Percentiles rank a stretch among this genome's conserved stretches.
These are phyloP conservation scores for Turritis glabra DNA, from an alignment of 345 rosid genomes.

Conservation along the genomic window DNA sequence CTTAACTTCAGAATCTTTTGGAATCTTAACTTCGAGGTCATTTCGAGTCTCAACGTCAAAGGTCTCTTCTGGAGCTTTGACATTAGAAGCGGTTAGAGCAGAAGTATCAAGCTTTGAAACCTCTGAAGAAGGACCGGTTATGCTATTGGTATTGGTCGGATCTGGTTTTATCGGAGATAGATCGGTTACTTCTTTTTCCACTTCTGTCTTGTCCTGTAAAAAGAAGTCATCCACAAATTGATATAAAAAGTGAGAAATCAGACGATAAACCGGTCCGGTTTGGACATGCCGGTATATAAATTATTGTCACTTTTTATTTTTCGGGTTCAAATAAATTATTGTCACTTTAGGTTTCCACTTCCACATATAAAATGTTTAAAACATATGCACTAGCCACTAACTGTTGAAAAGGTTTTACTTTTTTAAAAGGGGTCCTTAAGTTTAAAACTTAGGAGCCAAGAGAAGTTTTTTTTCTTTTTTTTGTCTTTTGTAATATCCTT, in stretches of 20 bases:
- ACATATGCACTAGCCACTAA: background rate
- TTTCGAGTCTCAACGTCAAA: constrained; percentile 18
- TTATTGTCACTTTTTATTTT: background rate
- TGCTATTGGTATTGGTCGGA: background rate
- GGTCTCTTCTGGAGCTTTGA: constrained; percentile 23
- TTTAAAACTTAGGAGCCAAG: constrained; percentile 16
- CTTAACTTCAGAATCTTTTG: constrained; percentile 9
- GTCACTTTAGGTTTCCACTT: background rate
- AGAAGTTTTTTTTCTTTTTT: background rate
- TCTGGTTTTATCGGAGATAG: constrained; percentile 7
- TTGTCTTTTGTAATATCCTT: background rate
- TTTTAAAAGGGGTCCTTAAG: background rate
- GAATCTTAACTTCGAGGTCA: constrained; percentile 31
- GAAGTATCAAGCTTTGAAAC: constrained; percentile 22
- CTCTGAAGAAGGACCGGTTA: constrained; percentile 15
- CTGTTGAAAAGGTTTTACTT: background rate
- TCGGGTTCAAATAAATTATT: background rate
- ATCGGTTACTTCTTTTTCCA: constrained; percentile 2
- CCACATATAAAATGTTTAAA: background rate
- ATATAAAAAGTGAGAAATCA: background rate
- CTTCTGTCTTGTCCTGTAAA: constrained; percentile 2
- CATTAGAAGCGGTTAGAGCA: background rate
- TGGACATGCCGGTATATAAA: background rate
- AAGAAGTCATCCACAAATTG: background rate
- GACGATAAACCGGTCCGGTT: background rate